These are phyloP conservation scores for Agaricales sp. DNA, from an alignment of 1,284 basidiomycete species.

Conservation along the genomic window DNA sequence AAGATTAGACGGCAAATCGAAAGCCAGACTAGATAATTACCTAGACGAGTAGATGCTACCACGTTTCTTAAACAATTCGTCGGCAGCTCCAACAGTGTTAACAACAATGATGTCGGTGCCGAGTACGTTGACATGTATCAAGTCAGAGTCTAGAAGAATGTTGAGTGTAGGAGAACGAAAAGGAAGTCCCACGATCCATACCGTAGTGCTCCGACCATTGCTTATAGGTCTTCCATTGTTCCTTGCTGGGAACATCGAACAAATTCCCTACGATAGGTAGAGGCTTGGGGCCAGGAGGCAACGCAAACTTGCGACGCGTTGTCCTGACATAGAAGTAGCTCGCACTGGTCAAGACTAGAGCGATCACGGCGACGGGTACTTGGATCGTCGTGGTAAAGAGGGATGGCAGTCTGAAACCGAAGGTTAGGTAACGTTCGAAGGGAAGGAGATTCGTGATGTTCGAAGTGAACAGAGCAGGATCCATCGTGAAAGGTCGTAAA, in stretches of 20 bases:
- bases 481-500: too few species aligned
- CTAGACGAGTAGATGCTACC: conserved; percentile 20
- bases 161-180: neutral
- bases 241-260: conserved; percentile 7
- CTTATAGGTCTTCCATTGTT: conserved; percentile 6
- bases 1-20: neutral
- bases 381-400: neutral
- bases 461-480: too few species aligned
- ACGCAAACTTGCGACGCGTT: neutral
- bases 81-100: conserved; percentile 14
- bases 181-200: neutral
- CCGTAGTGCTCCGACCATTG: conserved; percentile 8
- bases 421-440: neutral
- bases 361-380: neutral
- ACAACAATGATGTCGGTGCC: conserved; percentile 16
- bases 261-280: conserved; percentile 8
- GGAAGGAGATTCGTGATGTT: too few species aligned
- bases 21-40: conserved; percentile 4
- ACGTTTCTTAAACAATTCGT: conserved; percentile 16
- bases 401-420: too few species aligned
- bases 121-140: conserved; percentile 17
- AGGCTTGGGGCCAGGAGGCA: conserved; percentile 6
- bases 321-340: neutral
- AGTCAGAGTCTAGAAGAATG: conserved; percentile 16
- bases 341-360: neutral